These are phyloP conservation scores for Colletotrichum tabaci DNA, from an alignment of 2,329 filamentous ascomycete species.

Conservation along the genomic window DNA sequence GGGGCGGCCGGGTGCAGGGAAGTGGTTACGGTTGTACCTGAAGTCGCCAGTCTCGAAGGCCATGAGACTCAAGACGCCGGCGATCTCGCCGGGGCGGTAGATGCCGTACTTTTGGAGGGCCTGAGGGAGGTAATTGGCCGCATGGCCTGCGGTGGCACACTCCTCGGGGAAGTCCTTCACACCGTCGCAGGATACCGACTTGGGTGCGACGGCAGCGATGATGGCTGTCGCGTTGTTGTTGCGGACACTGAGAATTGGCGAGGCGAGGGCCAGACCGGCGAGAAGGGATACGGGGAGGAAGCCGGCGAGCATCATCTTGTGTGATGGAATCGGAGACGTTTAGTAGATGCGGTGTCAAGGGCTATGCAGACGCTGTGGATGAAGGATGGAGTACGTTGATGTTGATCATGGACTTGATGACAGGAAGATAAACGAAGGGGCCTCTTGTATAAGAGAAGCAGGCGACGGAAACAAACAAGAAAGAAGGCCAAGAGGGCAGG, in stretches of 20 bases:
- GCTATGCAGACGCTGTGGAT: slow-evolving; percentile 36
- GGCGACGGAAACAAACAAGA: slow-evolving; percentile 1
- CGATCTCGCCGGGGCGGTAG: slow-evolving; percentile 70
- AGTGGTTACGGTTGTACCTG: slow-evolving; percentile 78
- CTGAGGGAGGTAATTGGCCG: slow-evolving; percentile 69
- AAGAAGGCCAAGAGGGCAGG: slow-evolving; percentile 20
- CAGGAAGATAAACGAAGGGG: slow-evolving; percentile 11
- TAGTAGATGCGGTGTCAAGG: slow-evolving; percentile 38
- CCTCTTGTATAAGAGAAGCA: slow-evolving; percentile 9
- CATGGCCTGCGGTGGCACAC: slow-evolving; percentile 76
- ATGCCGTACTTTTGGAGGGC: slow-evolving; percentile 73
- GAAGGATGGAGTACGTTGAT: neutral
- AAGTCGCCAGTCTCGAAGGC: slow-evolving; percentile 80
- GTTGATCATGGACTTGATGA: slow-evolving; percentile 17
- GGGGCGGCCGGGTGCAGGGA: slow-evolving; percentile 59
- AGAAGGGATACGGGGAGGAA: slow-evolving; percentile 48
- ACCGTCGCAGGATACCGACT: slow-evolving; percentile 67
- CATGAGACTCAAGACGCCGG: slow-evolving; percentile 79
- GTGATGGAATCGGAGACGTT: slow-evolving; percentile 2
- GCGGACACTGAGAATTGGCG: slow-evolving; percentile 40
- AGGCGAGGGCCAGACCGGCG: slow-evolving; percentile 46
- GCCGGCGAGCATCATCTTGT: slow-evolving; percentile 49
- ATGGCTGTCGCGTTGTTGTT: slow-evolving; percentile 51
- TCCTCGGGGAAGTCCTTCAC: slow-evolving; percentile 62
- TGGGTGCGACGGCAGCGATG: slow-evolving; percentile 70